Conservation (phyloP, 345 rosid species). For the Dovyalis caffra region DNA sequence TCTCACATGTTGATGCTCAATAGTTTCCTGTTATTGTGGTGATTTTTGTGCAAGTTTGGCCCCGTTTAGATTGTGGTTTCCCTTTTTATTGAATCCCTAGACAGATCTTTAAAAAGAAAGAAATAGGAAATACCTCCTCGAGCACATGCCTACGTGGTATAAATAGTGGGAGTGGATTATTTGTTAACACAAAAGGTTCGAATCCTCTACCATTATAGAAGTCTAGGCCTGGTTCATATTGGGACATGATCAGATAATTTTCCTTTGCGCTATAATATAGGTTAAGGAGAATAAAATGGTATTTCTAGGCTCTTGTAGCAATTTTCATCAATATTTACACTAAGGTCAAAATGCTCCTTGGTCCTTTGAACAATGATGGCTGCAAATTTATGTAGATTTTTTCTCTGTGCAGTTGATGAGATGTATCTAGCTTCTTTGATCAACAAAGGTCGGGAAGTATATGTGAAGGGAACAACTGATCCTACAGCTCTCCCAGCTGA, state of each 20-base stretch:
- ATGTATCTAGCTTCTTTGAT: slow-evolving; percentile 69
- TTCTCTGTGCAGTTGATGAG: slow-evolving; percentile 56
- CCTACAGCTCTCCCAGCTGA: slow-evolving; percentile 71
- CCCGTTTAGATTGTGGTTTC: neutral
- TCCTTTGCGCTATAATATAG: no score
- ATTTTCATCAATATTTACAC: neutral
- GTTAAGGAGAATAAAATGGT: neutral
- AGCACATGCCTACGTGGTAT: neutral
- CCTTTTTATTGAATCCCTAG: slow-evolving; percentile 2
- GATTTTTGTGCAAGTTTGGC: neutral
- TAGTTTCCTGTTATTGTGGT: neutral
- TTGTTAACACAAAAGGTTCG: neutral
- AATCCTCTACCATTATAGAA: no score
- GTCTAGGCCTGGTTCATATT: no score
- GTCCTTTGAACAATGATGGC: neutral
- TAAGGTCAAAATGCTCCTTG: neutral
- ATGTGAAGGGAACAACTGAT: slow-evolving; percentile 44
- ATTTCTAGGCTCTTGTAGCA: neutral
- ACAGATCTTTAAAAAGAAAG: neutral
- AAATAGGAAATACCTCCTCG: no score
- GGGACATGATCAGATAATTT: no score
- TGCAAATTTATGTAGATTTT: slow-evolving; percentile 1
- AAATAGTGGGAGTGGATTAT: neutral
- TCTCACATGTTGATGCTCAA: neutral
- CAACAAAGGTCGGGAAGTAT: slow-evolving; percentile 58